These are phyloP conservation scores for Bruguiera gymnorhiza DNA, from an alignment of 345 rosid genomes.

Conservation along the genomic window DNA sequence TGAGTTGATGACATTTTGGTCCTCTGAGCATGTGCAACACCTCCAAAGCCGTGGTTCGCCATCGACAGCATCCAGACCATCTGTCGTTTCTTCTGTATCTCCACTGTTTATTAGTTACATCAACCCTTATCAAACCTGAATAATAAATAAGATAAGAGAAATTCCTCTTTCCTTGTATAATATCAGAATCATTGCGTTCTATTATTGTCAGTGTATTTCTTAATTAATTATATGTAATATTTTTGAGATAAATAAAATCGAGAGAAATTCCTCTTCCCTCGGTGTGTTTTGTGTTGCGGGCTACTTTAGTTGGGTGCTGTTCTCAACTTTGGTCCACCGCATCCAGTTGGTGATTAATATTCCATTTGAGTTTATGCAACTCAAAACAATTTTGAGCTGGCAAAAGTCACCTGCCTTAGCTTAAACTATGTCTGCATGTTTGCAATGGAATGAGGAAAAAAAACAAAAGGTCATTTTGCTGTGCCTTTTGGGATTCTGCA, in stretches of 20 bases:
- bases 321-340: slow-evolving; percentile 2
- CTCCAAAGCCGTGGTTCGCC: slow-evolving; percentile 46
- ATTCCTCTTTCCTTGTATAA: not conserved
- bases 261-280: not conserved
- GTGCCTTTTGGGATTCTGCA: slow-evolving; percentile 16
- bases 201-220: too few species aligned
- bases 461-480: not conserved
- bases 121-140: not conserved
- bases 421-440: too few species aligned
- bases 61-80: slow-evolving; percentile 38
- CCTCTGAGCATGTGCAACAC: slow-evolving; percentile 35
- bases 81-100: slow-evolving; percentile 39
- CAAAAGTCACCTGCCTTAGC: not conserved
- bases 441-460: too few species aligned
- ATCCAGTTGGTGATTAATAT: slow-evolving; percentile 1
- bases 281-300: slow-evolving; percentile 5
- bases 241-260: too few species aligned
- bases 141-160: not conserved
- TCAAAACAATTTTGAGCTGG: slow-evolving; percentile 15
- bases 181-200: not conserved
- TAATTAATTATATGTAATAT: too few species aligned
- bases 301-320: slow-evolving; percentile 4
- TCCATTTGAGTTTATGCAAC: not conserved
- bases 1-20: slow-evolving; percentile 11
- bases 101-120: slow-evolving; percentile 8